Conservation (phyloP, 352 stramenopile genomes). For the Phytophthora sp. region DNA sequence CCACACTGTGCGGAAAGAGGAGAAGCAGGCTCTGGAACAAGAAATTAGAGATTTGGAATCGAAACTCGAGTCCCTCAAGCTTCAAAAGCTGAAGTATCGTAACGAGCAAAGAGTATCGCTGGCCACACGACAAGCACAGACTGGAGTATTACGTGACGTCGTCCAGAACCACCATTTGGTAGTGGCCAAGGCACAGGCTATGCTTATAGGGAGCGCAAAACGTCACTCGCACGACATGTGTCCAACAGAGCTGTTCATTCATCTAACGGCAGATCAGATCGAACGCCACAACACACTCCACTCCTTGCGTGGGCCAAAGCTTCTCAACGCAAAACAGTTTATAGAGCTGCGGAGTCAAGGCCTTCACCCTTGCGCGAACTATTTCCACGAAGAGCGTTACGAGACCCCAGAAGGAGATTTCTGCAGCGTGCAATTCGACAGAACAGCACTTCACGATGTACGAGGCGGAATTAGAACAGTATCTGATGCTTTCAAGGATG, state of each 20-base stretch:
- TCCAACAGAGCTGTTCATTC: background rate
- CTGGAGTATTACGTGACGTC: background rate
- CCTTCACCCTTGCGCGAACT: background rate
- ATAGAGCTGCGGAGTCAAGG: background rate
- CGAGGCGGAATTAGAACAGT: background rate
- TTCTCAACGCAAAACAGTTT: background rate
- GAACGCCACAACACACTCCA: background rate
- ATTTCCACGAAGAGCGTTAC: background rate
- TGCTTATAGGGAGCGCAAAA: background rate
- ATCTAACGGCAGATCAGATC: background rate
- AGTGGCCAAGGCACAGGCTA: background rate
- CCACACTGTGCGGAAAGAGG: slow-evolving; percentile 40
- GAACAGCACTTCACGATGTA: background rate
- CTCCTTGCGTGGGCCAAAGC: background rate
- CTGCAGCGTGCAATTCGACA: background rate
- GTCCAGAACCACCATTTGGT: slow-evolving; percentile 25
- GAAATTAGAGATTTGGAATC: slow-evolving; percentile 19
- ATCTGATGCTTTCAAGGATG: background rate
- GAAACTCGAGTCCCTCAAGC: slow-evolving; percentile 25
- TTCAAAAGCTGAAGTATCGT: slow-evolving; percentile 6
- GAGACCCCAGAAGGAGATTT: background rate
- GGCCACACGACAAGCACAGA: background rate
- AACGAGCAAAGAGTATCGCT: background rate
- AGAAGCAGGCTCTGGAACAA: slow-evolving; percentile 24
- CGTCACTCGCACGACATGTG: background rate